Percentiles rank a stretch among this genome's conserved stretches.
Evolutionary conservation across 805 yeast species (phyloP).

Genomic region (Crinitomyces ghanaensis): DNA sequence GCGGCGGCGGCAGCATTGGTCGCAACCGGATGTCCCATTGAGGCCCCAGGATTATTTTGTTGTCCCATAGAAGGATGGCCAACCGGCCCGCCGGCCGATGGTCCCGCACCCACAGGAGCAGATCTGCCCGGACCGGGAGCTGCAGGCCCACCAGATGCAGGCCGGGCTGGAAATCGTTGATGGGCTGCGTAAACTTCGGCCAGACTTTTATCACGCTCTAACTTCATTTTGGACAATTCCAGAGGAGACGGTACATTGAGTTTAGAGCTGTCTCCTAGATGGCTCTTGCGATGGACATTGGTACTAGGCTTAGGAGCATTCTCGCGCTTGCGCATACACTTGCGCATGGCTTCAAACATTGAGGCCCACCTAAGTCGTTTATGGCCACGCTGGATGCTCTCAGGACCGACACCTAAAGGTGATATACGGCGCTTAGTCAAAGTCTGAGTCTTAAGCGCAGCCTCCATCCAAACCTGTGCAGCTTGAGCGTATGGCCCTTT

Average conservation of each 20-base stretch:
- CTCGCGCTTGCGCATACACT: constrained; percentile 82
- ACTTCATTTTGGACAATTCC: constrained; percentile 45
- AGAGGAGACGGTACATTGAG: constrained; percentile 61
- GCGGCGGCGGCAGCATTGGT: constrained; percentile 7
- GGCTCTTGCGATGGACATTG: constrained; percentile 30
- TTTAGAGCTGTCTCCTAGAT: constrained; percentile 11
- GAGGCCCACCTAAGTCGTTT: constrained; percentile 88
- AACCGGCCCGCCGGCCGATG: constrained; percentile 4
- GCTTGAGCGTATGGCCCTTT: constrained; percentile 72
- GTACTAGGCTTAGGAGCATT: constrained; percentile 50
- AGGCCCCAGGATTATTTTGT: too few species aligned
- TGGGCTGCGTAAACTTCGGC: constrained; percentile 42
- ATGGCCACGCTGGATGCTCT: constrained; percentile 89
- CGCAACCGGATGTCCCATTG: neutral
- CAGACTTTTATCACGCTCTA: constrained; percentile 51
- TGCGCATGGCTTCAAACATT: constrained; percentile 91
- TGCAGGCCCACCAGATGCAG: constrained; percentile 10
- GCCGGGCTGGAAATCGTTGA: constrained; percentile 14
- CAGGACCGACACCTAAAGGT: constrained; percentile 88
- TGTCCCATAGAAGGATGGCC: too few species aligned
- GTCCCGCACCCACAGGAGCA: constrained; percentile 1
- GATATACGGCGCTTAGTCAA: constrained; percentile 80
- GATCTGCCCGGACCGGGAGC: constrained; percentile 12
- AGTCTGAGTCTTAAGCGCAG: constrained; percentile 79
- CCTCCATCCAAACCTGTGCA: constrained; percentile 88